phyloP scores from a whole-genome alignment of 2,329 filamentous ascomycete species.

The Aspergillus ochraceus region DNA sequence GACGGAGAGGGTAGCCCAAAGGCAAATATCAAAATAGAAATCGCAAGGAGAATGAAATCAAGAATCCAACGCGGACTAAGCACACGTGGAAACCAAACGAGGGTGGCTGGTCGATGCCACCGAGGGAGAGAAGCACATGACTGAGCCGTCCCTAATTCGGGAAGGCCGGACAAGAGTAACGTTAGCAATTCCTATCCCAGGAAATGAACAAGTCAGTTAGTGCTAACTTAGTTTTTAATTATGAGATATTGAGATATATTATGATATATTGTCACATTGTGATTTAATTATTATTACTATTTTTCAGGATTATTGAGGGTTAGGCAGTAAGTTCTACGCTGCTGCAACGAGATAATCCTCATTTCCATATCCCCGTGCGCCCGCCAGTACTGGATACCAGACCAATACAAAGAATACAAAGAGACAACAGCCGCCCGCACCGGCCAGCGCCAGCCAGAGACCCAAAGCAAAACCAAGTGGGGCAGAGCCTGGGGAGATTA shows the following conservation, averaged over 20 bases:
- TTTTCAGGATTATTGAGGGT: no score
- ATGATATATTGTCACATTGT: no score
- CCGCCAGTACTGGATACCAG: neutral
- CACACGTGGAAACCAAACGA: constrained; percentile 12
- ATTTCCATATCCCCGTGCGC: neutral
- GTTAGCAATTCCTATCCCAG: neutral
- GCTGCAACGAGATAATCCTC: neutral
- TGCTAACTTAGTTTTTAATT: neutral
- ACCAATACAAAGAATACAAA: neutral
- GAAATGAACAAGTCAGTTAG: neutral
- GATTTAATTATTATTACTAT: no score
- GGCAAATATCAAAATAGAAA: neutral
- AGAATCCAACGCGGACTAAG: constrained; percentile 10
- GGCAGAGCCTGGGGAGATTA: constrained; percentile 17
- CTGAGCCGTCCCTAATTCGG: constrained; percentile 20
- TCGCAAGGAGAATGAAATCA: constrained; percentile 8
- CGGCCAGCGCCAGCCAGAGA: no score
- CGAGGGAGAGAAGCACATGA: constrained; percentile 23
- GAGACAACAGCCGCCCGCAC: neutral
- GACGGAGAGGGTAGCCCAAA: no score
- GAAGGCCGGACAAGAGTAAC: no score
- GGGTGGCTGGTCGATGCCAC: constrained; percentile 16
- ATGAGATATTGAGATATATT: no score
- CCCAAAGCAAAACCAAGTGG: constrained; percentile 14
- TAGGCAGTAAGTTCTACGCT: neutral